These are phyloP conservation scores for Pleomassaria siparia DNA, from an alignment of 2,329 filamentous ascomycete species.

Conservation along the genomic window DNA sequence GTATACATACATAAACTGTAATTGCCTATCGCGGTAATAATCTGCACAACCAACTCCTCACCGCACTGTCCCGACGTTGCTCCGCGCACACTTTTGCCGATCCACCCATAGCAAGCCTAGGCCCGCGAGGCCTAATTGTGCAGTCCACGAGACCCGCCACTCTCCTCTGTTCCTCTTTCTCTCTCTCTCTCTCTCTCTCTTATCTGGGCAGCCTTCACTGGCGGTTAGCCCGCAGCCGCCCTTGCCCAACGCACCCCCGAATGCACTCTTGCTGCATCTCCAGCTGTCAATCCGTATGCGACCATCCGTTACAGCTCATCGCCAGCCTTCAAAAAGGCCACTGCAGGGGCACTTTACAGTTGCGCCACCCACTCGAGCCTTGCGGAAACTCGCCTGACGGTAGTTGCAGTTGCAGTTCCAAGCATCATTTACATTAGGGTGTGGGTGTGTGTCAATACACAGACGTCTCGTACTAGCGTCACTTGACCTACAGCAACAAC, in stretches of 20 bases:
- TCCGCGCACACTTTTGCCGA: not conserved
- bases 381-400: constrained; percentile 27
- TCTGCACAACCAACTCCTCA: not conserved
- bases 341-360: constrained; percentile 15
- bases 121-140: constrained; percentile 22
- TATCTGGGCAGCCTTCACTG: constrained; percentile 21
- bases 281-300: not conserved
- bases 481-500: constrained; percentile 23
- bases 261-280: not conserved
- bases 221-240: not conserved
- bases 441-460: constrained; percentile 22
- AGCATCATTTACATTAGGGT: constrained; percentile 15
- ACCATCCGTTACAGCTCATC: not conserved
- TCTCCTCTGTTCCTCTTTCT: too few relatives aligned
- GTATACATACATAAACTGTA: too few relatives aligned
- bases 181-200: too few relatives aligned
- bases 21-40: too few relatives aligned
- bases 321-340: not conserved
- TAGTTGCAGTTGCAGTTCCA: constrained; percentile 22
- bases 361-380: constrained; percentile 20
- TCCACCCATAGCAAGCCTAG: not conserved
- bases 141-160: constrained; percentile 35
- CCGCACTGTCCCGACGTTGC: not conserved
- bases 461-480: constrained; percentile 28
- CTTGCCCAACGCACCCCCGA: not conserved